Evolutionary conservation across 768 basidiomycete genomes (phyloP), one percentile per base, ranked within the genome.

Genomic region (Mrakia frigida): DNA sequence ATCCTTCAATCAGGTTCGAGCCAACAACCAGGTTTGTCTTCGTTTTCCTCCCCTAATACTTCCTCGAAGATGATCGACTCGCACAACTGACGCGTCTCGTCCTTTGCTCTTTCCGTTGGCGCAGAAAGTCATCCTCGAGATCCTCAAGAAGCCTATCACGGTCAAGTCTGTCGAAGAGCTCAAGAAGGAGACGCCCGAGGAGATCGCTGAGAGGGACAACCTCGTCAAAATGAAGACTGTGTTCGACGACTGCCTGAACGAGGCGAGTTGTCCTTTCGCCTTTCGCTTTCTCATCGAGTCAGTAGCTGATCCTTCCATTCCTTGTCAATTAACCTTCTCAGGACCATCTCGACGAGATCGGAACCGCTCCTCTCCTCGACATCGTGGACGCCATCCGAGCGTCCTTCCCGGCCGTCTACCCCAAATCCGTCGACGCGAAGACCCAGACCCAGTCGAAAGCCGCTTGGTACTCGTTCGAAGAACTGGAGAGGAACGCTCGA

Each of bases 201-300:
- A 79, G 23, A 60, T 63, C 25, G 80, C 96, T 89, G 86, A 87
- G 90, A 76, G 88, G 88, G 75, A 63, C 31, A 86, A 85, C 77
- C 77, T 85, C 50, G 72, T 80, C 52, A 83, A 83, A 78, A 78
- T 86, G 25, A 79, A 82, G 53, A 85, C 87, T 46, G 88, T 94
- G 78, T 97, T 93, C 82, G 79, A 85, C 3, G 92, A 92, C 33
- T 99, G 97, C 82, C 85, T 92, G 84, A 87, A 94, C 78, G 91
- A 95, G 82, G 86, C 82, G 72, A 75, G 82, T 79, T 18, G 21
- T n/a, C n/a, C 33, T 41, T 18, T 35, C 10, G 53, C 28, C 41
- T 61, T 43, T 3, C 14, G 23, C 18, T 74, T 28, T 16, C 9
- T 50, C 46, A 41, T 25, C 5, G 31, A 23, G 6, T 31, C 53